Percentiles rank a stretch among this genome's conserved stretches.
phyloP scores from a whole-genome alignment of 352 stramenopile genomes.

The Elongisporangium anandrum region DNA sequence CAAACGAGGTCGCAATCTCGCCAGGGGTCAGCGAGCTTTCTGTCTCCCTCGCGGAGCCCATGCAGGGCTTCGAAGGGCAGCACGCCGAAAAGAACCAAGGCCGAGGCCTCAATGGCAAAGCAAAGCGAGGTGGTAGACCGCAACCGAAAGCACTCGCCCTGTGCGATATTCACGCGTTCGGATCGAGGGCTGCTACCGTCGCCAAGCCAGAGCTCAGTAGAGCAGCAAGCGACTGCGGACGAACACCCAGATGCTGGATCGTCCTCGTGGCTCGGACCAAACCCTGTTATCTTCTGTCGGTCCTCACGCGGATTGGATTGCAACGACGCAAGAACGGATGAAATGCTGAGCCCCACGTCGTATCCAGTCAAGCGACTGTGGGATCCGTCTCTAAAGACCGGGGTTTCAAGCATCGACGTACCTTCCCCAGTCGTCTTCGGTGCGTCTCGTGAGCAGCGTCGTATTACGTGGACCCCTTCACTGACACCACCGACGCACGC shows the following conservation, averaged over 20 bases:
- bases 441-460: constrained; percentile 29
- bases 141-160: background rate
- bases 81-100: background rate
- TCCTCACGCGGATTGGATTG: constrained; percentile 3
- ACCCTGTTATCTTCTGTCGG: constrained; percentile 5
- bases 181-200: constrained; percentile 1
- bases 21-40: background rate
- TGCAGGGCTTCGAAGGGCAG: background rate
- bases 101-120: background rate
- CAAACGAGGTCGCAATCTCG: background rate
- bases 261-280: background rate
- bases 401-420: constrained; percentile 8
- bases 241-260: background rate
- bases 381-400: constrained; percentile 14
- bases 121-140: background rate
- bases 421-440: constrained; percentile 42
- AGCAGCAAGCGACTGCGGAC: background rate
- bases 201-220: background rate
- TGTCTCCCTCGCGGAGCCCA: background rate
- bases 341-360: constrained; percentile 14
- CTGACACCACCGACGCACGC: constrained; percentile 26
- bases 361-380: constrained; percentile 52
- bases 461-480: constrained; percentile 45
- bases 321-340: background rate
- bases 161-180: background rate